Conservation (phyloP, 2,329 filamentous ascomycete genomes). For the Fusarium clavum region DNA sequence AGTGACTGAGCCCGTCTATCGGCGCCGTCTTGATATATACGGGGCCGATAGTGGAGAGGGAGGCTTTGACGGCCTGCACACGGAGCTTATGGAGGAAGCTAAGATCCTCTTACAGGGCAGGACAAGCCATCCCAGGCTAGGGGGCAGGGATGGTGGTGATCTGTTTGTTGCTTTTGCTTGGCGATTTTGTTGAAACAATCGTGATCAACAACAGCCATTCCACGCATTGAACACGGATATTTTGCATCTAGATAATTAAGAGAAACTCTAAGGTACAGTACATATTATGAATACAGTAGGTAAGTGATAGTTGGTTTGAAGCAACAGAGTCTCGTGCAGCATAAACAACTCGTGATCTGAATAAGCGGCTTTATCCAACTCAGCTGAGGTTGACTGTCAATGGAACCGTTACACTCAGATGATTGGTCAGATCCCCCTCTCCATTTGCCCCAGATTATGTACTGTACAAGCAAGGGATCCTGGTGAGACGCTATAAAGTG, state of each 20-base stretch:
- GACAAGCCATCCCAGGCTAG: neutral
- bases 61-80: constrained; percentile 7
- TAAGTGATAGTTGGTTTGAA: neutral
- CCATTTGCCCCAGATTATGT: constrained; percentile 5
- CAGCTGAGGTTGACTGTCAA: constrained; percentile 16
- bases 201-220: neutral
- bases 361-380: neutral
- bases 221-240: neutral
- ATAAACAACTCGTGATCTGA: neutral
- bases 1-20: constrained; percentile 12
- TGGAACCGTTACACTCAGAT: neutral
- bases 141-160: constrained; percentile 26
- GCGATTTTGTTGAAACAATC: constrained; percentile 15
- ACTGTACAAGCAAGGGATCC: constrained; percentile 4
- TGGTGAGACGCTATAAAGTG: constrained; percentile 19
- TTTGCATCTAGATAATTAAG: neutral
- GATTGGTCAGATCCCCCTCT: constrained; percentile 10
- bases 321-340: neutral
- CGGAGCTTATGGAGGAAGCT: constrained; percentile 18
- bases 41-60: constrained; percentile 10
- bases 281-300: neutral
- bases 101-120: constrained; percentile 6
- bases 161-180: constrained; percentile 16
- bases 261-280: neutral
- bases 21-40: constrained; percentile 17